A percentile compares a stretch with the other conserved stretches of the same genome.
Evolutionary conservation across 1,284 basidiomycete species (phyloP).

Genomic region (Cutaneotrichosporon sp.): DNA sequence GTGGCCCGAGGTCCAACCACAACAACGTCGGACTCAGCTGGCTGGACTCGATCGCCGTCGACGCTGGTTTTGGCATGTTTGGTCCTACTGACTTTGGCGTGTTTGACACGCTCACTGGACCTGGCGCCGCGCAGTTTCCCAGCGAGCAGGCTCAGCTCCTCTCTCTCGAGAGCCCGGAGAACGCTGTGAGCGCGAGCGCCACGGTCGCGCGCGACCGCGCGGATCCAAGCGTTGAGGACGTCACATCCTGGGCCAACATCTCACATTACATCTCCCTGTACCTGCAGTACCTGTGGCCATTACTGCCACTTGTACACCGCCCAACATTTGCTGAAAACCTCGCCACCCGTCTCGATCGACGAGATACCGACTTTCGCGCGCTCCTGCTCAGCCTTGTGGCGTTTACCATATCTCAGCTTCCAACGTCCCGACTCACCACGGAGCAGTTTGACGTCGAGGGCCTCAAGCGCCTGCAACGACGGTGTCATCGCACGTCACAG

Average conservation of each 20-base stretch:
- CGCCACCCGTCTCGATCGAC: slow-evolving; percentile 39
- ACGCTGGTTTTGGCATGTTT: slow-evolving; percentile 9
- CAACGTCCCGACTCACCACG: slow-evolving; percentile 38
- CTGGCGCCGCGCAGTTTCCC: slow-evolving; percentile 14
- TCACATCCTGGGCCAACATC: slow-evolving; percentile 44
- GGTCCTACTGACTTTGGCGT: slow-evolving; percentile 8
- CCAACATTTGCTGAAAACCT: slow-evolving; percentile 45
- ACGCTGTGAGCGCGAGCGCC: slow-evolving; percentile 5
- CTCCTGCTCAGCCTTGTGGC: slow-evolving; percentile 45
- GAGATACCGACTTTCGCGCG: slow-evolving; percentile 45
- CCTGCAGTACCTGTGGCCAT: slow-evolving; percentile 43
- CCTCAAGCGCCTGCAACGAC: slow-evolving; percentile 41
- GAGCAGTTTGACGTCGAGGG: slow-evolving; percentile 44
- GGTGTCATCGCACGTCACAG: slow-evolving; percentile 43
- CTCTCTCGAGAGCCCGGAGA: slow-evolving; percentile 33
- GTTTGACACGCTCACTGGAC: slow-evolving; percentile 9
- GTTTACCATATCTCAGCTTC: slow-evolving; percentile 47
- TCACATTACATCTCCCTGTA: slow-evolving; percentile 46
- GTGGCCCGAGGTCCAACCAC: slow-evolving; percentile 6
- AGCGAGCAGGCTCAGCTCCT: slow-evolving; percentile 41
- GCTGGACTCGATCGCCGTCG: slow-evolving; percentile 22
- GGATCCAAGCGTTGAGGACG: slow-evolving; percentile 43
- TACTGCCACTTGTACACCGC: slow-evolving; percentile 46
- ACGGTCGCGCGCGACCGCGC: slow-evolving; percentile 1
- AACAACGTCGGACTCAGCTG: slow-evolving; percentile 20